Conservation (phyloP, 2,329 filamentous ascomycete species). For the Aspergillus amoenus region DNA sequence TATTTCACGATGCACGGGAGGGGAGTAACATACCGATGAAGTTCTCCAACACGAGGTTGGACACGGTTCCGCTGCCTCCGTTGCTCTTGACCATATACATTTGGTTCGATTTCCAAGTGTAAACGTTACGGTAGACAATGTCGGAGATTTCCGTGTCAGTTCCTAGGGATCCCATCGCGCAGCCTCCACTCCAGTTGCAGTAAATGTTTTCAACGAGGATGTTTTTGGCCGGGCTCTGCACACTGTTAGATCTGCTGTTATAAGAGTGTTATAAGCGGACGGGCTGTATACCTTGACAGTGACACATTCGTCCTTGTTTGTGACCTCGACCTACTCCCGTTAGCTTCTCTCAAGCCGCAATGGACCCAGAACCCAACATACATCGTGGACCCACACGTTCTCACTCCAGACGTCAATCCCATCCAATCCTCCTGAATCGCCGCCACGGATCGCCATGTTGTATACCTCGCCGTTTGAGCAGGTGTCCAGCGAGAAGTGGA, state of each 20-base stretch:
- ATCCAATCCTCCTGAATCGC: conserved; percentile 54
- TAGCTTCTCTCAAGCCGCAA: neutral
- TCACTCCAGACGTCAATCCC: conserved; percentile 56
- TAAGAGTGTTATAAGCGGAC: neutral
- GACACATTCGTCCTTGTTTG: conserved; percentile 63
- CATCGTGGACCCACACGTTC: conserved; percentile 60
- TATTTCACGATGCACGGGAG: neutral
- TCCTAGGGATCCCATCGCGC: conserved; percentile 57
- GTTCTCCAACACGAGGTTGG: conserved; percentile 53
- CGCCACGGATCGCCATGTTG: conserved; percentile 57
- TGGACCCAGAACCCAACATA: conserved; percentile 10
- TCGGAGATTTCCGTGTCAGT: conserved; percentile 51
- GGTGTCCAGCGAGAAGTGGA: conserved; percentile 53
- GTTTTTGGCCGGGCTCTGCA: conserved; percentile 49
- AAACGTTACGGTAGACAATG: conserved; percentile 57
- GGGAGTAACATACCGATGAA: conserved; percentile 46
- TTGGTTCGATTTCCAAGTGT: conserved; percentile 60
- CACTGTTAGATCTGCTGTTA: neutral
- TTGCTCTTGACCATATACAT: conserved; percentile 65
- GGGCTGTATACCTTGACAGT: conserved; percentile 49
- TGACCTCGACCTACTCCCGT: conserved; percentile 49
- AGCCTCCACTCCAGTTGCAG: conserved; percentile 63
- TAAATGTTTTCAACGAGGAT: conserved; percentile 61
- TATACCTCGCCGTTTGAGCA: conserved; percentile 55
- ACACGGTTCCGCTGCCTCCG: conserved; percentile 55